Evolutionary conservation across 495 filamentous ascomycete genomes (phyloP).

Genomic region (Penicillium lividum): DNA sequence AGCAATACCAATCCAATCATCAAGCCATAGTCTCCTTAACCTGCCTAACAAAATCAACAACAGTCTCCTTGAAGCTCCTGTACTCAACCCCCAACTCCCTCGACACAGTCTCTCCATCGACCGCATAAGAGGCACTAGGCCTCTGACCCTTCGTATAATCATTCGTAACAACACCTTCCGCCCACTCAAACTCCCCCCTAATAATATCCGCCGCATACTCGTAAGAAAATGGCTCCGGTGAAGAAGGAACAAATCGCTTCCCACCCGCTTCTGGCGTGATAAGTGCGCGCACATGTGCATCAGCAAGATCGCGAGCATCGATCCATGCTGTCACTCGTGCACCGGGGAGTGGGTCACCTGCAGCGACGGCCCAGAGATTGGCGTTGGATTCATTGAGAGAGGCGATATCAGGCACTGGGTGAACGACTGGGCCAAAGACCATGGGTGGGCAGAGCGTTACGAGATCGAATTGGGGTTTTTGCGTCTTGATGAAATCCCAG

Average conservation of each 20-base stretch:
- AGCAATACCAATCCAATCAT: background rate
- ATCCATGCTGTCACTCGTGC: constrained; percentile 42
- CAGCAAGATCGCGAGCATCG: constrained; percentile 47
- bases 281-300: constrained; percentile 43
- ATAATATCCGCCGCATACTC: constrained; percentile 39
- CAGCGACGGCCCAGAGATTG: constrained; percentile 36
- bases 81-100: constrained; percentile 43
- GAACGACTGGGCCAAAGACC: constrained; percentile 47
- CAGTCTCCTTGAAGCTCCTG: constrained; percentile 40
- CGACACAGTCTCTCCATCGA: constrained; percentile 45
- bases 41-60: constrained; percentile 24
- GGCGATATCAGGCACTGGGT: constrained; percentile 30
- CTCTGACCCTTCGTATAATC: constrained; percentile 33
- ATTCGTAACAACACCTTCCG: constrained; percentile 23
- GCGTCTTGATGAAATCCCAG: constrained; percentile 59
- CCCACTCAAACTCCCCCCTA: constrained; percentile 29
- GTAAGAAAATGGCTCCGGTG: constrained; percentile 44
- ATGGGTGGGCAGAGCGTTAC: constrained; percentile 61
- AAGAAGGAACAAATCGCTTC: constrained; percentile 36
- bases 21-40: constrained; percentile 56
- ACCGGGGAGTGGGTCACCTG: constrained; percentile 30
- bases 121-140: constrained; percentile 25
- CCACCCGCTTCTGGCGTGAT: constrained; percentile 33
- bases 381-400: constrained; percentile 43
- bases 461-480: constrained; percentile 68